Base-by-base conservation (phyloP, 345 rosid genomes). In the Balakata baccata region DNA sequence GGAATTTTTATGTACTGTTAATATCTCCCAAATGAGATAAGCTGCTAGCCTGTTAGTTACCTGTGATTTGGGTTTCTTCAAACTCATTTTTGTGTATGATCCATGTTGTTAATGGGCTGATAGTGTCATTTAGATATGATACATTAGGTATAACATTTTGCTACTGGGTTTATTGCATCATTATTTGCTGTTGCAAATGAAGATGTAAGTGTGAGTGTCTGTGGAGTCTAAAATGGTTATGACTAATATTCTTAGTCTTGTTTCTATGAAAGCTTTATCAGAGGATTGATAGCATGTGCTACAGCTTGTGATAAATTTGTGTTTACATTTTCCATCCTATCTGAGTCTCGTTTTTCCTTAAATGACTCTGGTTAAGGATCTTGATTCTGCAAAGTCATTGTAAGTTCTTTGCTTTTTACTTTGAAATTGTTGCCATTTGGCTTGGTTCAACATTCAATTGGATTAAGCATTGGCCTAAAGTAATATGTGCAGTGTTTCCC, bases 401-500 rank as follows among this genome's bases (percentile, higher is more conserved):
- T 2, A 2, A 29, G 34, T 29, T 29, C 38, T 70, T 65, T 16
- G 37, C 11, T 43, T 10, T 43, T 61, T n/a, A 62, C 37, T 63
- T 0, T 41, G 47, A 68, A 58, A 73, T 73, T 22, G 3, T 41
- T 10, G 46, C 22, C 43, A 29, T n/a, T n/a, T 51, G 22, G 7
- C 59, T 47, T 65, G 72, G 34, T 60, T 45, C 39, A 29, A n/a
- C 16, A 67, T 46, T 47, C 60, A 57, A 57, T 51, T 11, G 51
- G 64, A 12, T 12, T 39, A 46, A 37, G 23, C n/a, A 66, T 29
- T 34, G 12, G n/a, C 69, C 64, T 43, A 43, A n/a, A 38, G 9
- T 14, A 18, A 6, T 22, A 37, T 69, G 61, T 51, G n/a, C 16
- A 43, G 51, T 51, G 14, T 71, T 46, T 25, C 39, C 53, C 3